Evolutionary conservation across 805 yeast species (phyloP).

Genomic region (Priceomyces fermenticarens): DNA sequence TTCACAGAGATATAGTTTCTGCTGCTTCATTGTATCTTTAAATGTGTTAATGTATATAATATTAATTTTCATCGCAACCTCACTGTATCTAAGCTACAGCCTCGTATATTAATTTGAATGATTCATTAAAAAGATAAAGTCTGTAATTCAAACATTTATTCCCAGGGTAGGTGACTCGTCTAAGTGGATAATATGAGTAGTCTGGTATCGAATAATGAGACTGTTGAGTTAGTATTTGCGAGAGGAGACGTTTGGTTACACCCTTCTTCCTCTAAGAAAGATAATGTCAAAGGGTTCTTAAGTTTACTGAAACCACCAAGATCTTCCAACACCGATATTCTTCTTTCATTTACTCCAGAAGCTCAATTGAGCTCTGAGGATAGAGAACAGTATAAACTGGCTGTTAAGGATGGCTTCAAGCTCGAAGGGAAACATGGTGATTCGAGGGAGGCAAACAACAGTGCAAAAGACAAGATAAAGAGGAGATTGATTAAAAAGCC

Average conservation of each 20-base stretch:
- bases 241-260: slow-evolving; percentile 81
- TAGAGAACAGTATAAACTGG: slow-evolving; percentile 46
- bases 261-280: slow-evolving; percentile 68
- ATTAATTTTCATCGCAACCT: too few species aligned
- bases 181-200: too few species aligned
- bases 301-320: slow-evolving; percentile 56
- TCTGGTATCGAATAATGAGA: slow-evolving; percentile 11
- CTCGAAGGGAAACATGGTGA: slow-evolving; percentile 10
- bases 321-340: slow-evolving; percentile 51
- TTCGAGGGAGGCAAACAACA: slow-evolving; percentile 7
- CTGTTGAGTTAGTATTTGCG: slow-evolving; percentile 48
- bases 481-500: slow-evolving; percentile 48
- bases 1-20: slow-evolving; percentile 93
- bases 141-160: too few species aligned
- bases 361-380: slow-evolving; percentile 44
- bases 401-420: slow-evolving; percentile 30
- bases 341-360: slow-evolving; percentile 71
- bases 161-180: too few species aligned
- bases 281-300: slow-evolving; percentile 78
- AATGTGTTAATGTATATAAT: background rate
- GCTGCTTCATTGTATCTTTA: slow-evolving; percentile 88
- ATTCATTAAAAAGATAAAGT: too few species aligned
- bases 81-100: too few species aligned
- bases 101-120: too few species aligned
- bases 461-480: background rate